Conservation (phyloP, 306 rosid species). For the Myrica gale region DNA sequence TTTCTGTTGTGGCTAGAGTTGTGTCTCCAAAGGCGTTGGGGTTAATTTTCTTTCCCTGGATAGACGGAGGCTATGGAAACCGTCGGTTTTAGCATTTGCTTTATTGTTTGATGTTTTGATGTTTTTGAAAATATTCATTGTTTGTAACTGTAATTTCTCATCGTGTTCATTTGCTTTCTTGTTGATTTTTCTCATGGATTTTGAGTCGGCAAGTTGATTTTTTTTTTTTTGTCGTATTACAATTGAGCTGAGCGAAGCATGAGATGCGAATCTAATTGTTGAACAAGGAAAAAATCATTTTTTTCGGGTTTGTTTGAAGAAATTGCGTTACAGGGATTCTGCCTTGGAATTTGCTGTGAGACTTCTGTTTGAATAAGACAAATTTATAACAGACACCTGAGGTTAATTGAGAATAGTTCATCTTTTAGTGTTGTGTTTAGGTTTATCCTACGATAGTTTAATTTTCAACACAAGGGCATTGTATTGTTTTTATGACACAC, state of each 20-base stretch:
- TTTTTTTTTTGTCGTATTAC: not conserved
- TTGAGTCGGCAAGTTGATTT: not conserved
- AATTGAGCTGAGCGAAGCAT: no score
- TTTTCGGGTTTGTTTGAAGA: not conserved
- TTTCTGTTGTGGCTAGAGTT: constrained; percentile 22
- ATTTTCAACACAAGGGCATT: not conserved
- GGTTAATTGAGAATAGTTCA: not conserved
- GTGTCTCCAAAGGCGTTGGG: constrained; percentile 26
- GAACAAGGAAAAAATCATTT: not conserved
- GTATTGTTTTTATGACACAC: not conserved
- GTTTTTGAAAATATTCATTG: not conserved
- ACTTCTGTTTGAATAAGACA: not conserved
- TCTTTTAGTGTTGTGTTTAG: not conserved
- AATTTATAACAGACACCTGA: not conserved
- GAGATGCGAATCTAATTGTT: not conserved
- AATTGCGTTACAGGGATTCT: not conserved
- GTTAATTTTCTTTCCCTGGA: constrained; percentile 25
- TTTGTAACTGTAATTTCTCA: not conserved
- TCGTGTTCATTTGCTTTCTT: not conserved
- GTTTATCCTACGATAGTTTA: not conserved
- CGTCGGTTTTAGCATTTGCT: constrained; percentile 37
- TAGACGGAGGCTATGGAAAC: constrained; percentile 35
- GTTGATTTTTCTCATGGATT: not conserved
- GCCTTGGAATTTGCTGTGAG: not conserved
- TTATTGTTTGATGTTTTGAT: no score